phyloP scores from a whole-genome alignment of 306 rosid species.

The Vachellia pachyceras region DNA sequence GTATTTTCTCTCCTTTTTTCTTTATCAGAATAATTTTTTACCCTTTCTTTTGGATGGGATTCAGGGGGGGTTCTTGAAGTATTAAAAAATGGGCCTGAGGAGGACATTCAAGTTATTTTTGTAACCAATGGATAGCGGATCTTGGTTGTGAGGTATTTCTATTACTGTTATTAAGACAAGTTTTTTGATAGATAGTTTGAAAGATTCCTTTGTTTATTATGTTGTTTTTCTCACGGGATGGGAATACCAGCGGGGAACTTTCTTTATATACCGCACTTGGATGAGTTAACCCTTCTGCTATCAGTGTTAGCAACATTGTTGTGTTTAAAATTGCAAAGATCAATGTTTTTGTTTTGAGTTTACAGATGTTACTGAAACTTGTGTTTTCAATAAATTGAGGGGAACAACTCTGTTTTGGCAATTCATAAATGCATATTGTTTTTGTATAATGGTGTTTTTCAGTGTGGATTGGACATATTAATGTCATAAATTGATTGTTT shows the following conservation, averaged over 20 bases:
- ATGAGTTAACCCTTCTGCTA: constrained; percentile 95
- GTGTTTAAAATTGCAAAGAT: no score
- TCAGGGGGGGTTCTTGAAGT: constrained; percentile 87
- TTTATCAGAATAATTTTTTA: constrained; percentile 11
- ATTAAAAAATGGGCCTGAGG: constrained; percentile 95
- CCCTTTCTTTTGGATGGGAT: constrained; percentile 21
- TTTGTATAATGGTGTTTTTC: no score
- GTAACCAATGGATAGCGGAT: constrained; percentile 96
- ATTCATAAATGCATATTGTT: no score
- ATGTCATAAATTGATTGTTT: no score
- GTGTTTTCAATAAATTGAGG: no score
- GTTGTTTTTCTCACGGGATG: constrained; percentile 78
- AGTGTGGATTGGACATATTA: no score
- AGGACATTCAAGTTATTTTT: constrained; percentile 92
- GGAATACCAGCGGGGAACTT: constrained; percentile 97
- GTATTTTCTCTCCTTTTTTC: constrained; percentile 10
- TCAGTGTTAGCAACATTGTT: constrained; percentile 53
- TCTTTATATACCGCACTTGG: constrained; percentile 93
- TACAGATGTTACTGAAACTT: no score
- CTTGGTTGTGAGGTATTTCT: constrained; percentile 91
- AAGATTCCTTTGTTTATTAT: constrained; percentile 20
- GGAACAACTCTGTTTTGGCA: no score
- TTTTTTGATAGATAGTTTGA: constrained; percentile 25
- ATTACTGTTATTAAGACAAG: background rate
- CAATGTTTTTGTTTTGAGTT: no score